Evolutionary conservation across 306 rosid genomes (phyloP).

Genomic region (Prunus campanulata): DNA sequence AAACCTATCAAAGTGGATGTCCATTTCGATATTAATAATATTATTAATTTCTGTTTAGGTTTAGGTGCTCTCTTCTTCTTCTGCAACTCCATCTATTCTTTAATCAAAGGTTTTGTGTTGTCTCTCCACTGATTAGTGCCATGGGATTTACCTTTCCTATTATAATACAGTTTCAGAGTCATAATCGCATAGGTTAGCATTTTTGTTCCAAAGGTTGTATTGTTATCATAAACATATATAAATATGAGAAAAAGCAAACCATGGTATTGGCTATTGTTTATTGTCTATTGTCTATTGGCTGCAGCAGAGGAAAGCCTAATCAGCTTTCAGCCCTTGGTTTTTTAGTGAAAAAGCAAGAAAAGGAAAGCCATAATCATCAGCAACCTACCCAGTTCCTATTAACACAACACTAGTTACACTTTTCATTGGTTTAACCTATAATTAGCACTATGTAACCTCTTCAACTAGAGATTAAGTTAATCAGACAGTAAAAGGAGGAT

Average conservation of each 20-base stretch:
- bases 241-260: neutral
- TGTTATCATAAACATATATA: neutral
- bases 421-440: slow-evolving; percentile 27
- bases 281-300: neutral
- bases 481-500: neutral
- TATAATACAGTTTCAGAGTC: slow-evolving; percentile 12
- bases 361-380: neutral
- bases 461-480: neutral
- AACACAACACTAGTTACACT: slow-evolving; percentile 25
- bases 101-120: slow-evolving; percentile 6
- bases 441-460: slow-evolving; percentile 1
- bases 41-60: slow-evolving; percentile 7
- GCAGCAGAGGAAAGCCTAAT: neutral
- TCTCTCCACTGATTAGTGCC: slow-evolving; percentile 28
- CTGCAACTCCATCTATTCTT: slow-evolving; percentile 8
- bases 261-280: neutral
- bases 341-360: neutral
- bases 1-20: slow-evolving; percentile 16
- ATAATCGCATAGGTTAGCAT: slow-evolving; percentile 20
- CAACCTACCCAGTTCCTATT: neutral
- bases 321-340: neutral
- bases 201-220: slow-evolving; percentile 1
- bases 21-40: slow-evolving; percentile 18
- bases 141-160: slow-evolving; percentile 13
- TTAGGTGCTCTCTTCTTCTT: neutral